Conservation (phyloP, 2,329 filamentous ascomycete genomes). For the Sporothrix inflata region DNA sequence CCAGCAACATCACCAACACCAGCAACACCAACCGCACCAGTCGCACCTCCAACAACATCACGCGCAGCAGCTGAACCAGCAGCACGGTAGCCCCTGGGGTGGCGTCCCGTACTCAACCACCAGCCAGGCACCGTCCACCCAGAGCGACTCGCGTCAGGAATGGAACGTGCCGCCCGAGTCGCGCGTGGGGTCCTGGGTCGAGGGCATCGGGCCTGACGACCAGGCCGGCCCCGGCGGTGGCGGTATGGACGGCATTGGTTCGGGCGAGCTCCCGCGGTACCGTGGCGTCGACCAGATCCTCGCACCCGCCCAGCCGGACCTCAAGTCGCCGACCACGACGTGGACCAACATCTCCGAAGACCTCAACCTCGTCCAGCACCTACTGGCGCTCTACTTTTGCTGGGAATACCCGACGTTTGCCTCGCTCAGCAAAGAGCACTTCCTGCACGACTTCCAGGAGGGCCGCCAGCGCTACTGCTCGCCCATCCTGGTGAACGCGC, state of each 20-base stretch:
- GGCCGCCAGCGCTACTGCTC: conserved; percentile 69
- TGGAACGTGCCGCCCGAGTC: conserved; percentile 52
- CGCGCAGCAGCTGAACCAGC: conserved; percentile 31
- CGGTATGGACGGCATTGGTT: background rate
- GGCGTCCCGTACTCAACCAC: conserved; percentile 47
- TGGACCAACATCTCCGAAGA: conserved; percentile 68
- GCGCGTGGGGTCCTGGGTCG: conserved; percentile 56
- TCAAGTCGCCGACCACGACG: conserved; percentile 47
- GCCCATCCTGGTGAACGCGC: conserved; percentile 65
- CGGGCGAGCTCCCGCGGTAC: conserved; percentile 36
- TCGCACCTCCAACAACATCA: conserved; percentile 18
- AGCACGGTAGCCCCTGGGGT: conserved; percentile 52
- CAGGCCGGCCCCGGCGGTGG: conserved; percentile 32
- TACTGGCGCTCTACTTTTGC: conserved; percentile 71
- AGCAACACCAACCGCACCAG: conserved; percentile 13
- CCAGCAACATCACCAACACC: background rate
- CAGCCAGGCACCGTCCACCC: conserved; percentile 51
- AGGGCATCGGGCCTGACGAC: conserved; percentile 42
- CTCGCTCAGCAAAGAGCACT: conserved; percentile 72
- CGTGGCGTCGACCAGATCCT: conserved; percentile 54
- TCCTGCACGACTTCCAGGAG: conserved; percentile 65
- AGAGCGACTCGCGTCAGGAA: conserved; percentile 53
- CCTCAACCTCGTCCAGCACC: conserved; percentile 60
- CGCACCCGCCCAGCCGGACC: conserved; percentile 50
- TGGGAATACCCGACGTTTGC: conserved; percentile 78